Conservation (phyloP, 2,329 filamentous ascomycete genomes). For the Pestalotiopsis sp. region DNA sequence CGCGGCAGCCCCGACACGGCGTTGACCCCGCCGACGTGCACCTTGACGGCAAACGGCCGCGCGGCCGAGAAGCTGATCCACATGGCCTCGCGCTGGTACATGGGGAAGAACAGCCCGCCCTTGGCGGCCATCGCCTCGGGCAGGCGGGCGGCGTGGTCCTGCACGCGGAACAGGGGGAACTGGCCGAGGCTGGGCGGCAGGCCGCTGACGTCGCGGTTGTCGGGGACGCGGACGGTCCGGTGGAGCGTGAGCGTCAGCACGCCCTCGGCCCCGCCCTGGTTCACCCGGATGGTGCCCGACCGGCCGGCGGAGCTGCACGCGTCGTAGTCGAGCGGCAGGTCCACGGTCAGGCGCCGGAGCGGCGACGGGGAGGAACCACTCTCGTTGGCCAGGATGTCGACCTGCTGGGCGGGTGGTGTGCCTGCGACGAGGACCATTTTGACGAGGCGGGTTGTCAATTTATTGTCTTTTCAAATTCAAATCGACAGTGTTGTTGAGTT, state of each 20-base stretch:
- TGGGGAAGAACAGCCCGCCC: constrained; percentile 48
- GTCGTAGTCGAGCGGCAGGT: not conserved
- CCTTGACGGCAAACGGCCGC: constrained; percentile 35
- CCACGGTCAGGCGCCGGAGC: not conserved
- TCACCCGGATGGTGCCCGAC: not conserved
- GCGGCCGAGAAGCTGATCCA: constrained; percentile 36
- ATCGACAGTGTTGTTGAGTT: no score
- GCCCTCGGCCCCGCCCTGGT: not conserved
- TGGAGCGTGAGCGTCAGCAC: constrained; percentile 37
- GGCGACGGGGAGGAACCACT: not conserved
- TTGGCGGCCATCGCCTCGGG: constrained; percentile 34
- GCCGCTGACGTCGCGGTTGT: constrained; percentile 31
- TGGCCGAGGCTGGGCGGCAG: constrained; percentile 39
- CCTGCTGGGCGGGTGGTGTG: not conserved
- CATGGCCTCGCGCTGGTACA: constrained; percentile 46
- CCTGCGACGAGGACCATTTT: not conserved
- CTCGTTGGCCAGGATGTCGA: not conserved
- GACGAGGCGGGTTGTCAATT: not conserved
- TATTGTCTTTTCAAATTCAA: not conserved
- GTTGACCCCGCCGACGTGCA: constrained; percentile 43
- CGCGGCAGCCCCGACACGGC: constrained; percentile 38
- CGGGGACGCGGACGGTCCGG: constrained; percentile 45
- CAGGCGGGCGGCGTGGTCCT: constrained; percentile 33
- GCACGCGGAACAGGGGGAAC: constrained; percentile 41
- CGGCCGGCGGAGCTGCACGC: not conserved